Conservation (phyloP, 2,329 filamentous ascomycete species). For the Cercospora sesami region DNA sequence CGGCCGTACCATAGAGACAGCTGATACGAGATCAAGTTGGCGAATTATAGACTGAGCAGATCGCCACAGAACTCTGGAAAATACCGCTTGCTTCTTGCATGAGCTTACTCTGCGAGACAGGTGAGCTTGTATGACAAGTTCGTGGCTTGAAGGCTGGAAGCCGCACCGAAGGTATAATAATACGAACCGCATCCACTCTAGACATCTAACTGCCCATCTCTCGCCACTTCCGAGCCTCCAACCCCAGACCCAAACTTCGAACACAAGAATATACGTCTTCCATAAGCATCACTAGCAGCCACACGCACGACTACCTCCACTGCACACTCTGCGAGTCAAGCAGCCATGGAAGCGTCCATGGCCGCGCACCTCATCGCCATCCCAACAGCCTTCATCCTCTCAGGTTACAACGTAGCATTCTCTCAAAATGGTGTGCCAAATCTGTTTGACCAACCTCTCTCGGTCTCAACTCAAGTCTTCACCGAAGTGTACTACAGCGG, state of each 20-base stretch:
- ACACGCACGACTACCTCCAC: too few species aligned
- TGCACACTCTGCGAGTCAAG: background rate
- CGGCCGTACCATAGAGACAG: background rate
- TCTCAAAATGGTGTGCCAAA: background rate
- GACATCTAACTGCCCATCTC: too few species aligned
- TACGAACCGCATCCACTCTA: background rate
- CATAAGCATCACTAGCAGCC: too few species aligned
- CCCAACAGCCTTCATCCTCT: background rate
- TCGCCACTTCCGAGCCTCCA: background rate
- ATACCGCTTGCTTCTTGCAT: background rate
- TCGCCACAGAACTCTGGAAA: background rate
- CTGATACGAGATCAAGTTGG: background rate
- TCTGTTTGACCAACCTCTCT: background rate
- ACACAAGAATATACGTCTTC: too few species aligned
- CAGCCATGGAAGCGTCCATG: background rate
- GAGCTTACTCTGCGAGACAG: background rate
- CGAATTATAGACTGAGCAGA: background rate
- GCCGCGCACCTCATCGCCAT: background rate
- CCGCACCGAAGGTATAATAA: background rate
- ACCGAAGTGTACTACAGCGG: conserved; percentile 6
- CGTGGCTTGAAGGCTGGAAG: background rate
- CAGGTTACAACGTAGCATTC: background rate
- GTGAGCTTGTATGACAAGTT: background rate
- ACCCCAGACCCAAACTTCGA: too few species aligned
- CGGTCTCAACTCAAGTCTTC: background rate